Conservation (phyloP, 1,284 basidiomycete genomes). For the Moniliophthora roreri region DNA sequence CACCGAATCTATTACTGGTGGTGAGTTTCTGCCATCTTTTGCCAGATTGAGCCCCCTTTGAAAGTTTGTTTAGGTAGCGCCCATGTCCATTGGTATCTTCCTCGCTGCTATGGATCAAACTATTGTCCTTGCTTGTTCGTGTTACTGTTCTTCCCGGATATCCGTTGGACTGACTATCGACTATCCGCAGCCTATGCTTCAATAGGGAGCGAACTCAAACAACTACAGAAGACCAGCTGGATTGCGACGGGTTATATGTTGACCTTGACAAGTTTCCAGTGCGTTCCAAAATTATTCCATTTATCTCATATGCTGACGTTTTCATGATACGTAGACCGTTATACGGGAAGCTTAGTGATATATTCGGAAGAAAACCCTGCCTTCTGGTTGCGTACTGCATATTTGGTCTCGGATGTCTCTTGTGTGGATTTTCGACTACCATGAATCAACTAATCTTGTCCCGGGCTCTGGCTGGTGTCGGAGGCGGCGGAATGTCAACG, state of each 20-base stretch:
- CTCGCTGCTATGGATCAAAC: constrained; percentile 58
- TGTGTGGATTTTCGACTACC: constrained; percentile 52
- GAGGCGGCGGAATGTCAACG: constrained; percentile 66
- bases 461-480: constrained; percentile 61
- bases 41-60: not conserved
- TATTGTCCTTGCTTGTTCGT: constrained; percentile 52
- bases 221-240: constrained; percentile 66
- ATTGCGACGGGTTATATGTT: constrained; percentile 65
- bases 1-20: not conserved
- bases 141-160: not conserved
- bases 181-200: constrained; percentile 46
- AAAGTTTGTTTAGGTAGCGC: constrained; percentile 41
- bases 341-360: constrained; percentile 66
- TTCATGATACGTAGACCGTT: constrained; percentile 41
- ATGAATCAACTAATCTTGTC: constrained; percentile 57
- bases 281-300: constrained; percentile 21
- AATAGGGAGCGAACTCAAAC: constrained; percentile 61
- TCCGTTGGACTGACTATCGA: not conserved
- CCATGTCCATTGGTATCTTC: constrained; percentile 59
- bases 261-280: constrained; percentile 63
- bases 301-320: not conserved
- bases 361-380: constrained; percentile 61
- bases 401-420: constrained; percentile 53
- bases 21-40: not conserved
- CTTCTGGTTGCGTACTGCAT: constrained; percentile 54